Evolutionary conservation across 805 yeast species (phyloP).

Genomic region (Lachancea mirantina): DNA sequence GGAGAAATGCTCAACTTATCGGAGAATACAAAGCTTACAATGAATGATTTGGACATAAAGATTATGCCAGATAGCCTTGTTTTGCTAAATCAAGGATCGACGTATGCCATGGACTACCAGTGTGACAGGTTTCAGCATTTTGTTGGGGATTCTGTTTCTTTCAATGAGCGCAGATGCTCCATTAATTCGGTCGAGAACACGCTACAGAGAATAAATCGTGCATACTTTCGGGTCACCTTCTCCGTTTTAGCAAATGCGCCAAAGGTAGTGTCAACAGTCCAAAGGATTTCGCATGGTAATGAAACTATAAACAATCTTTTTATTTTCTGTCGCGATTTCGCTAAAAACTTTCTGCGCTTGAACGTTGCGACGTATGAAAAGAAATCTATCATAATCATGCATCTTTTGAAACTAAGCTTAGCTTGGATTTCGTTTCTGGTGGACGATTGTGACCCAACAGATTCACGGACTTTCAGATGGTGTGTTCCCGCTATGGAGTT

Average conservation of each 20-base stretch:
- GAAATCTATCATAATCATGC: constrained; percentile 61
- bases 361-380: constrained; percentile 49
- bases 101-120: constrained; percentile 46
- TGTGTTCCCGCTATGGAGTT: constrained; percentile 92
- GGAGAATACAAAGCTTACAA: constrained; percentile 29
- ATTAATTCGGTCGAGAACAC: constrained; percentile 67
- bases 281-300: constrained; percentile 57
- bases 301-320: constrained; percentile 71
- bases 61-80: constrained; percentile 16
- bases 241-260: constrained; percentile 56
- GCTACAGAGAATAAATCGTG: constrained; percentile 54
- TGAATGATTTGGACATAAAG: constrained; percentile 19
- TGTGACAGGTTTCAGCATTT: constrained; percentile 50
- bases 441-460: constrained; percentile 92
- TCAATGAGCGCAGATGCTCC: constrained; percentile 62
- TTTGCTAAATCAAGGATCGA: constrained; percentile 49
- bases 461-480: constrained; percentile 88
- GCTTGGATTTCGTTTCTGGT: constrained; percentile 91
- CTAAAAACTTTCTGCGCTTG: constrained; percentile 59
- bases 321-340: constrained; percentile 73
- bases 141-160: constrained; percentile 47
- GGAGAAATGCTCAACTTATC: constrained; percentile 60
- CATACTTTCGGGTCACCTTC: constrained; percentile 60
- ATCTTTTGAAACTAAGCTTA: constrained; percentile 66
- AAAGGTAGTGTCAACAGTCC: constrained; percentile 44